Base-by-base conservation (phyloP, 345 rosid genomes). In the Gossypium australe region DNA sequence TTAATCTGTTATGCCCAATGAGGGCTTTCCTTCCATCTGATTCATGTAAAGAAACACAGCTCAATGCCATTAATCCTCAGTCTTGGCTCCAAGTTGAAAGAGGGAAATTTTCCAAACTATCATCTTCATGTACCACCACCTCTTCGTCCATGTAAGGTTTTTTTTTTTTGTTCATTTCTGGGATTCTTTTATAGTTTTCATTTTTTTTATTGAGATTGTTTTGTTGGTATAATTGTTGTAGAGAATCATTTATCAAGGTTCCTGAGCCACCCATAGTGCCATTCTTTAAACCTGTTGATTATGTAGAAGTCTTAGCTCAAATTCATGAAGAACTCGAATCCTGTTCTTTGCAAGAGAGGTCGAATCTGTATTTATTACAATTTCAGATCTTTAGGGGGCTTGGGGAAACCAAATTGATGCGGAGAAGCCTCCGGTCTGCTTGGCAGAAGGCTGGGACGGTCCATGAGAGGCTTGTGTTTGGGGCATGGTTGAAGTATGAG, bases 21-120 rank as follows among this genome's bases (percentile, higher is more conserved):
- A 91, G 88, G 92, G 81, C 91, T 24, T 90, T 90, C 79, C 85
- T 85, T 69, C 90, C 94, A 8, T 85, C 97, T 62, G 97, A 93
- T 73, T 84, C 94, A 43, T 93, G 87, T 84, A 95, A 91, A 87
- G 98, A 93, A 73, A 75, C 91, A 62, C 93, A 89, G 79, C 85
- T 87, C 78, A 76, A 88, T 88, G 88, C 89, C 1, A 80, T 90
- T 57, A 95, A 95, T 91, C 97, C 97, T 7, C 98, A 95, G 84
- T 93, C 98, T 62, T 95, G 99, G 99, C 99, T 93, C 69, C 99
- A 95, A 84, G 98, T 93, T 76, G 99, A 95, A 80, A 90, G 98
- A 82, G 99, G 98, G 82, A 95, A 93, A 79, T 84, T 85, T 68
- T 78, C 87, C 58, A 89, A 88, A 75, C 61, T 84, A 8, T 81